Conservation (phyloP, 2,329 filamentous ascomycete genomes). For the Chaetomiaceae sp. region DNA sequence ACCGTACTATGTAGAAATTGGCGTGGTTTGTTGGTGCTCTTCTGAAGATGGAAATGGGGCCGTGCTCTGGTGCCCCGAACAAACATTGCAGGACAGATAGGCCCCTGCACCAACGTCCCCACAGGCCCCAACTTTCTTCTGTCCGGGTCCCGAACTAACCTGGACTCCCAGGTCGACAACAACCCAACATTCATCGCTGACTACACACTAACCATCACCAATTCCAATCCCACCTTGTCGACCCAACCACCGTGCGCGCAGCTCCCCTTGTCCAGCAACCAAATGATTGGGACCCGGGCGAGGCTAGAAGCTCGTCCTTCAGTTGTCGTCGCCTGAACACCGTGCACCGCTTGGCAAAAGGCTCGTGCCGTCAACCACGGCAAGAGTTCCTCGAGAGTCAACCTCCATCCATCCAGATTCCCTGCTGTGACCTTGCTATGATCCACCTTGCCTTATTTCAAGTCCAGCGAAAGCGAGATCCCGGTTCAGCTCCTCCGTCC, state of each 20-base stretch:
- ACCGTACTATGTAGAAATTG: too few species aligned
- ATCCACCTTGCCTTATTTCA: neutral
- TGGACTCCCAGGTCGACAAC: too few species aligned
- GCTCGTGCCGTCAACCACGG: neutral
- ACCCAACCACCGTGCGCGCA: neutral
- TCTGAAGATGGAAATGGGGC: too few species aligned
- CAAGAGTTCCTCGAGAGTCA: too few species aligned
- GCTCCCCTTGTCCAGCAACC: neutral
- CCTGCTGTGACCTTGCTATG: constrained; percentile 1
- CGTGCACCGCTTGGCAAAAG: neutral
- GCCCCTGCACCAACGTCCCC: too few species aligned
- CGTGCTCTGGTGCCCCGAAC: too few species aligned
- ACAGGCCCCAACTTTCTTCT: too few species aligned
- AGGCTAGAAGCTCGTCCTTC: neutral
- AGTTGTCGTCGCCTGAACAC: neutral
- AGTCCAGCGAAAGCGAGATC: neutral
- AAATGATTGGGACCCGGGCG: neutral
- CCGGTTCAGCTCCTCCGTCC: too few species aligned
- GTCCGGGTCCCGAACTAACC: too few species aligned
- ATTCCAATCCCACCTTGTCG: neutral
- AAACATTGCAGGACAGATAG: too few species aligned
- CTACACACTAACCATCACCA: neutral
- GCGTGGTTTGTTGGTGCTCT: too few species aligned
- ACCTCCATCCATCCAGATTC: neutral
- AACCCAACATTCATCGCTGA: too few species aligned